Evolutionary conservation across 331 rosid species (phyloP).

Genomic region (Saraca asoca): DNA sequence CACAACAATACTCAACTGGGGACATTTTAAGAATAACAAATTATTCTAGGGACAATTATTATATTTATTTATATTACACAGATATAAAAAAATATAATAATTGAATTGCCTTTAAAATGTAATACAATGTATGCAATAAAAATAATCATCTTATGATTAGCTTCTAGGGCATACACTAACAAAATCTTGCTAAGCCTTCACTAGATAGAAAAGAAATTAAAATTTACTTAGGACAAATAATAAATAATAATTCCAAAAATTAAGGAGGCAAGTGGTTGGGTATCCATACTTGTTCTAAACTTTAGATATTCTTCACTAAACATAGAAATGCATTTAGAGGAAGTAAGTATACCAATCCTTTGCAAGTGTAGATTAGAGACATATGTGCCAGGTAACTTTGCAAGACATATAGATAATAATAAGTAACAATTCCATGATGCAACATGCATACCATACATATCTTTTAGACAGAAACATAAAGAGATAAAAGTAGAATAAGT

Average conservation of each 20-base stretch:
- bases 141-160: no score
- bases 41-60: no score
- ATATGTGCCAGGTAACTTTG: constrained; percentile 80
- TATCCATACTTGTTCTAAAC: constrained; percentile 65
- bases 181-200: constrained; percentile 97
- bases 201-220: constrained; percentile 43
- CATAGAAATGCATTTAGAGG: constrained; percentile 67
- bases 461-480: constrained; percentile 10
- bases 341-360: constrained; percentile 58
- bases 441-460: not conserved
- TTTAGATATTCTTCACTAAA: constrained; percentile 66
- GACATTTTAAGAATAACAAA: no score
- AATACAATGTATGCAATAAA: no score
- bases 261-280: constrained; percentile 13
- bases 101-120: no score
- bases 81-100: no score
- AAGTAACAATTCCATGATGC: constrained; percentile 1
- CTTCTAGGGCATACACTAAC: no score
- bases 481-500: constrained; percentile 27
- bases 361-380: constrained; percentile 70
- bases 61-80: no score
- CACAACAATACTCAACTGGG: no score
- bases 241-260: no score
- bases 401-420: no score
- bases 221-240: constrained; percentile 34